phyloP scores from a whole-genome alignment of 2,329 filamentous ascomycete genomes.

The Canariomyces notabilis region DNA sequence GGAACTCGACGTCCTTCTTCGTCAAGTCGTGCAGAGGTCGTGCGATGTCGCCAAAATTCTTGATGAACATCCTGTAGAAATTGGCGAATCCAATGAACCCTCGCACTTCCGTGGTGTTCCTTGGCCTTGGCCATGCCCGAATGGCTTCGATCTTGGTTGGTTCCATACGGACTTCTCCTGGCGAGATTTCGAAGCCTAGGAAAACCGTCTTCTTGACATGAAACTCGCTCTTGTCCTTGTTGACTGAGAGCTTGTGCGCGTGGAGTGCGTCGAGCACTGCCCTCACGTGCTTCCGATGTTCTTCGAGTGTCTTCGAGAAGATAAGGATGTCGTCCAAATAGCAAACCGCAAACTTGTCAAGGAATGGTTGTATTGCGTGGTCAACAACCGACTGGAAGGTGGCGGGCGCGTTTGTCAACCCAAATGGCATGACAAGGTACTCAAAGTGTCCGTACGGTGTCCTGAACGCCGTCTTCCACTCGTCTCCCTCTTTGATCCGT shows the following conservation, averaged over 20 bases:
- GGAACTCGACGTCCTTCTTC: constrained; percentile 18
- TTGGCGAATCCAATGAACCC: constrained; percentile 30
- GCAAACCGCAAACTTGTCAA: constrained; percentile 8
- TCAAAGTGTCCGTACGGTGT: constrained; percentile 26
- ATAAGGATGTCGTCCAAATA: constrained; percentile 20
- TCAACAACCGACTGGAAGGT: constrained; percentile 13
- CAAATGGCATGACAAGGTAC: constrained; percentile 31
- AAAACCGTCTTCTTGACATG: background rate
- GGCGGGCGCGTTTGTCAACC: constrained; percentile 21
- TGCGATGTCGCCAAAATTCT: constrained; percentile 22
- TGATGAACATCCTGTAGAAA: constrained; percentile 31
- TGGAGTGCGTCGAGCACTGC: background rate
- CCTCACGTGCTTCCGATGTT: constrained; percentile 5
- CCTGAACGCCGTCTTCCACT: constrained; percentile 21
- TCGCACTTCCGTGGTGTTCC: constrained; percentile 22
- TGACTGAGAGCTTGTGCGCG: constrained; percentile 1
- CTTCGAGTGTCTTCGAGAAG: constrained; percentile 7
- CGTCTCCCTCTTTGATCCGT: background rate
- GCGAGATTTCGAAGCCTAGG: constrained; percentile 1
- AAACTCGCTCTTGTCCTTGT: constrained; percentile 7
- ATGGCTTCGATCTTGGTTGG: background rate
- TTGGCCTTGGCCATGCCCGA: background rate
- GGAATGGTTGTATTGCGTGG: background rate
- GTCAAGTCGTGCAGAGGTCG: constrained; percentile 22
- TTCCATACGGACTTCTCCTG: background rate